Base-by-base conservation (phyloP, 768 basidiomycete genomes). In the Mycena venus region DNA sequence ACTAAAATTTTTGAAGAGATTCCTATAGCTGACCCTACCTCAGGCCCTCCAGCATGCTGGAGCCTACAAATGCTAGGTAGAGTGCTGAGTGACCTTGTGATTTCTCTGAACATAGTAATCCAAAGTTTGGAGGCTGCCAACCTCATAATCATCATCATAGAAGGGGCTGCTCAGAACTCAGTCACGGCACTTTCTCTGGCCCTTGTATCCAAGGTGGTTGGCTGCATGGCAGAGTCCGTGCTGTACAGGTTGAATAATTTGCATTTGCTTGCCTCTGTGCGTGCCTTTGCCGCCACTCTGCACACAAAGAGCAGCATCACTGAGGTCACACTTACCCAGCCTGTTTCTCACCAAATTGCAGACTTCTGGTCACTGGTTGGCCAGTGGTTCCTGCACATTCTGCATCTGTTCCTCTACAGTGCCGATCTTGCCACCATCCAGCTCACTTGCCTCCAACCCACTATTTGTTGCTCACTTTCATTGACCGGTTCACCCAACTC, bases 331-430 rank as follows among this genome's bases (percentile, higher is more conserved):
- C 61, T 71, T 2, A 21, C 14, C 29, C 2, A 42, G 17, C 34
- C 60, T 27, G 56, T 51, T 10, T 62, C 61, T 1, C 51, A 21
- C 32, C 31, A 49, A 49, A 63, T 36, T 32, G 49, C 51, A 2
- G 61, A 71, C 40, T 71, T 71, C 25, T 71, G 69, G 69, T 60
- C 19, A 10, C 51, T 71, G 14, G 51, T 71, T 3, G 38, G 27
- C 69, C 8, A 34, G 69, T 21, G 61, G 21, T 71, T 60, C 19
- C 47, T 61, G 15, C 11, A 63, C 32, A 49, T 71, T 36, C 49
- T 19, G 27, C 38, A 17, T 0, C 61, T 71, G 11, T 53, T 61
- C 25, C 19, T 71, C 15, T 53, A 17, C 34, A 51, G 44, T 19
- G 49, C 5, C 17, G 69, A 71, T 38, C 31, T 64, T 51, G 69